Conservation (phyloP, 192 early-diverging fungal genomes). For the Podila minutissima region DNA sequence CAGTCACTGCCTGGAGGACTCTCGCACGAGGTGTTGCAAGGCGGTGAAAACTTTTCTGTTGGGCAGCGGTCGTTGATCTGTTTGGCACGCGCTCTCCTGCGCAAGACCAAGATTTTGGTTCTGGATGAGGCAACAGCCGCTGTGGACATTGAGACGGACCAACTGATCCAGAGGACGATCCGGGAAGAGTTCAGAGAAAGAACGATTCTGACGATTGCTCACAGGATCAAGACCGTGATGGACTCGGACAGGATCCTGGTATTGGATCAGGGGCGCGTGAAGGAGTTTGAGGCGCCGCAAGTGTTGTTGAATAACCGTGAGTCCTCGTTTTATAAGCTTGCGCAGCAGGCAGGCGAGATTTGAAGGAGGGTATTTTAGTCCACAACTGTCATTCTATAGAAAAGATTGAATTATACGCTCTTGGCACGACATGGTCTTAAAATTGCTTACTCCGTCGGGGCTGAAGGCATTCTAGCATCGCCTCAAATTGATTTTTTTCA, state of each 20-base stretch:
- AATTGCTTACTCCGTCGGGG: too few species aligned
- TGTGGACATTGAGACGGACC: conserved; percentile 49
- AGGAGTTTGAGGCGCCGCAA: conserved; percentile 18
- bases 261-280: conserved; percentile 38
- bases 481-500: too few species aligned
- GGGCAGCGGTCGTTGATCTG: conserved; percentile 82
- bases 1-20: conserved; percentile 52
- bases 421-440: too few species aligned
- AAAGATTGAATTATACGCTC: too few species aligned
- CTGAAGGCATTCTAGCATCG: too few species aligned
- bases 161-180: conserved; percentile 49
- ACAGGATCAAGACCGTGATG: conserved; percentile 51
- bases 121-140: conserved; percentile 88
- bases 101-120: conserved; percentile 71
- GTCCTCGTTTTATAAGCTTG: background rate
- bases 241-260: conserved; percentile 52
- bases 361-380: background rate
- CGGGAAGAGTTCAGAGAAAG: conserved; percentile 37
- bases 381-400: too few species aligned
- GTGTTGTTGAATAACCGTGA: background rate
- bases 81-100: conserved; percentile 78
- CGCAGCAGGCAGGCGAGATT: conserved; percentile 7
- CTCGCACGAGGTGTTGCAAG: conserved; percentile 80
- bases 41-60: conserved; percentile 77
- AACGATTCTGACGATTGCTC: conserved; percentile 66